A percentile compares a stretch with the other conserved stretches of the same genome.
Conservation (phyloP, 768 basidiomycete species). For the Gymnopilus junonius region DNA sequence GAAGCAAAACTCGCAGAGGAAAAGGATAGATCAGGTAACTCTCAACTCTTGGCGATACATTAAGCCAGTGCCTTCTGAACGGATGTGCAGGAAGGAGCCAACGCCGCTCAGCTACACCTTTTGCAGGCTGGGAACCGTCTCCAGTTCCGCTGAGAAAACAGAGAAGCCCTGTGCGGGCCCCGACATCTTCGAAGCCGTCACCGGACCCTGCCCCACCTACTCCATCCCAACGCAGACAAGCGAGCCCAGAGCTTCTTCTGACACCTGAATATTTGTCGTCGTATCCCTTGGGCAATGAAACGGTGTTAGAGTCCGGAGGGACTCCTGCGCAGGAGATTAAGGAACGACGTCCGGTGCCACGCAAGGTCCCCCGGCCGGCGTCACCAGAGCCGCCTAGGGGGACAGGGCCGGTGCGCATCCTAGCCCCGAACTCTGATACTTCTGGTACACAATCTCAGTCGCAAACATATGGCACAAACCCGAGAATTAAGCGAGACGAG, state of each 20-base stretch:
- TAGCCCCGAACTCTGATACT: conserved; percentile 62
- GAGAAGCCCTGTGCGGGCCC: background rate
- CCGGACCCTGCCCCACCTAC: conserved; percentile 32
- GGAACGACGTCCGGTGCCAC: conserved; percentile 29
- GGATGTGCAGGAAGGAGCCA: background rate
- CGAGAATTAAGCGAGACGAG: background rate
- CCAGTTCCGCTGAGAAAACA: background rate
- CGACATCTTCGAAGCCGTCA: background rate
- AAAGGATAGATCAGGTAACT: background rate
- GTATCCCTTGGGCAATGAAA: conserved; percentile 20
- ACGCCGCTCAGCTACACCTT: conserved; percentile 17
- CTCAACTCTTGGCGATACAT: background rate
- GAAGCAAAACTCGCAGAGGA: background rate
- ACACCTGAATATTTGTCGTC: conserved; percentile 9
- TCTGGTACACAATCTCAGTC: conserved; percentile 44
- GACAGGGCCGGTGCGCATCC: conserved; percentile 43
- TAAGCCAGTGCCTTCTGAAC: background rate
- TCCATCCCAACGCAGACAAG: conserved; percentile 34
- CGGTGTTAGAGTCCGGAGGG: conserved; percentile 11
- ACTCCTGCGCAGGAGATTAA: conserved; percentile 4
- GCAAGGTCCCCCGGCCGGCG: conserved; percentile 52
- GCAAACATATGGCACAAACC: conserved; percentile 27
- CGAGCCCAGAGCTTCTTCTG: conserved; percentile 8
- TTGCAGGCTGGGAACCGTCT: conserved; percentile 18
- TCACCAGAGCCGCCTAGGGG: conserved; percentile 35